Evolutionary conservation across 2,329 filamentous ascomycete genomes (phyloP).

Genomic region (Pestalotiopsis sp.): DNA sequence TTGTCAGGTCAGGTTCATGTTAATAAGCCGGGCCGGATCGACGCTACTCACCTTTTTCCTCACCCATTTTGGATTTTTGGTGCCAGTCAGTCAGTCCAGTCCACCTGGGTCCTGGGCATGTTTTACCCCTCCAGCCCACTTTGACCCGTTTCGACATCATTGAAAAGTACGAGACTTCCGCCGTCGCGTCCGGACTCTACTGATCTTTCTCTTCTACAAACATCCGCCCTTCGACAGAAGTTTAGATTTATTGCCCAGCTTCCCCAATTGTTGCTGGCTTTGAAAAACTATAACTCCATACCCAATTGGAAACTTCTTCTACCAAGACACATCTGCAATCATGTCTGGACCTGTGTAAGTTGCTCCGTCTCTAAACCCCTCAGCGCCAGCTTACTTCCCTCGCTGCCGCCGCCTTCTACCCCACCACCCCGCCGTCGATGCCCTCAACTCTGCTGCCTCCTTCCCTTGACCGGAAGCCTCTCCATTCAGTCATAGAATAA

Average conservation of each 20-base stretch:
- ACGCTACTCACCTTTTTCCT: constrained; percentile 11
- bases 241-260: constrained; percentile 3
- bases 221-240: constrained; percentile 12
- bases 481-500: constrained; percentile 8
- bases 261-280: background rate
- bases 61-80: background rate
- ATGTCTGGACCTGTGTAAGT: constrained; percentile 73
- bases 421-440: constrained; percentile 20
- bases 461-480: constrained; percentile 15
- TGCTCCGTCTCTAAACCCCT: constrained; percentile 8
- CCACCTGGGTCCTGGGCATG: background rate
- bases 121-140: constrained; percentile 14
- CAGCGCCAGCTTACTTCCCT: constrained; percentile 1
- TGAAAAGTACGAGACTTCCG: constrained; percentile 19
- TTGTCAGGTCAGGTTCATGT: background rate
- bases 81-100: background rate
- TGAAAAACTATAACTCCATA: background rate
- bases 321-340: constrained; percentile 34
- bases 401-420: background rate
- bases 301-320: constrained; percentile 8
- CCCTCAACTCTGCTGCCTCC: constrained; percentile 16
- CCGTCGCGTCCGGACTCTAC: constrained; percentile 12
- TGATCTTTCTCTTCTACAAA: constrained; percentile 19
- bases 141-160: constrained; percentile 14
- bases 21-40: constrained; percentile 10